A percentile compares a stretch with the other conserved stretches of the same genome.
Conservation (phyloP, 2,329 filamentous ascomycete species). For the Penicillium sp. region DNA sequence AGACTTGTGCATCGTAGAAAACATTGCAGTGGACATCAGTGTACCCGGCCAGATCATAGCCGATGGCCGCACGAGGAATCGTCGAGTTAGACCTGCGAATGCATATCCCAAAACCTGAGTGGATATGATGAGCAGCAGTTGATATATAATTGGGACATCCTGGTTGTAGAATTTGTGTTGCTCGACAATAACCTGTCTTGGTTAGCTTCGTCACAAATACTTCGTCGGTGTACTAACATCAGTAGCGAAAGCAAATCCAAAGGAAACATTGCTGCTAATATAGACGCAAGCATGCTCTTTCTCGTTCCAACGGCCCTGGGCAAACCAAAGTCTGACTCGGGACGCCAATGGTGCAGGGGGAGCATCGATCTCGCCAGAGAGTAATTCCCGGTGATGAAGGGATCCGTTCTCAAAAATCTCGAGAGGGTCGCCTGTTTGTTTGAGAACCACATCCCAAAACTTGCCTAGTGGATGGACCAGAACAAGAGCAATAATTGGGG, state of each 20-base stretch:
- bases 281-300: conserved; percentile 89
- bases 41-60: conserved; percentile 93
- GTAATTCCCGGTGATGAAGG: conserved; percentile 48
- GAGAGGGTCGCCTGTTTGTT: conserved; percentile 56
- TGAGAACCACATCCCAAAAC: conserved; percentile 72
- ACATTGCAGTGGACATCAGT: conserved; percentile 85
- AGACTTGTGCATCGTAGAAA: conserved; percentile 79
- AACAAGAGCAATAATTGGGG: conserved; percentile 66
- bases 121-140: conserved; percentile 78
- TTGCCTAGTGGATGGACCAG: conserved; percentile 81
- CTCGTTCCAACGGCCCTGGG: conserved; percentile 80
- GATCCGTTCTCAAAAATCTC: conserved; percentile 61
- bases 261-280: conserved; percentile 85
- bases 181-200: conserved; percentile 69
- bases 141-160: conserved; percentile 71
- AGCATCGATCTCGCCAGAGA: conserved; percentile 12
- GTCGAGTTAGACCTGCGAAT: conserved; percentile 76
- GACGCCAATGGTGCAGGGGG: conserved; percentile 28
- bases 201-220: conserved; percentile 2
- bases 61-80: conserved; percentile 78
- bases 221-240: conserved; percentile 52
- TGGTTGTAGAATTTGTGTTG: conserved; percentile 88
- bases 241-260: conserved; percentile 85
- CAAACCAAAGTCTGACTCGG: conserved; percentile 68
- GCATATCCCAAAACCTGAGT: conserved; percentile 85